phyloP scores from a whole-genome alignment of 2,329 filamentous ascomycete species.

The Pseudodiploospora longispora region DNA sequence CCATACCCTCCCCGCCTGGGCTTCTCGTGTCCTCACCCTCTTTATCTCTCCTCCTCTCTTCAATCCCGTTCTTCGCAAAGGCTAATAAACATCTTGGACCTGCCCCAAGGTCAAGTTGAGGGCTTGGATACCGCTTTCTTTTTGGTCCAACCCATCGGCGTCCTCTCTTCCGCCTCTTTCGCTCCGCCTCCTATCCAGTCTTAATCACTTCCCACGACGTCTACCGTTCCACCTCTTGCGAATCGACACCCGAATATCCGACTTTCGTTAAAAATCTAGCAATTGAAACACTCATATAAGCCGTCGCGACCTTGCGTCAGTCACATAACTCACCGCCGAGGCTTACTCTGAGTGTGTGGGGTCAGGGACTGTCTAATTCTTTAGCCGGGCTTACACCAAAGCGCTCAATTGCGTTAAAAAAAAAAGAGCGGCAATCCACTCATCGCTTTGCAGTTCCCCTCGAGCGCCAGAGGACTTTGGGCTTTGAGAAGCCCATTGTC shows the following conservation, averaged over 20 bases:
- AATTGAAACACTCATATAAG: neutral
- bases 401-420: neutral
- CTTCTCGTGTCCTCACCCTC: slow-evolving; percentile 4
- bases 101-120: slow-evolving; percentile 1
- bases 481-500: slow-evolving; percentile 4
- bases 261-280: neutral
- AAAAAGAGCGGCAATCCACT: no score
- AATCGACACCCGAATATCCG: no score
- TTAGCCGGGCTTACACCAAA: neutral
- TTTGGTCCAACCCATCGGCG: slow-evolving; percentile 7
- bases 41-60: slow-evolving; percentile 1
- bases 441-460: no score
- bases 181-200: slow-evolving; percentile 1
- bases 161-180: slow-evolving; percentile 6
- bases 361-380: no score
- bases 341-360: neutral
- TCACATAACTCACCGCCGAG: neutral
- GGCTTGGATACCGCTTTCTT: slow-evolving; percentile 4
- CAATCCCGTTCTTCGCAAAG: slow-evolving; percentile 1
- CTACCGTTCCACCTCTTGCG: no score
- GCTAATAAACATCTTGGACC: neutral
- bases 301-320: neutral
- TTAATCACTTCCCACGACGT: no score
- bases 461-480: slow-evolving; percentile 4
- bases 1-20: slow-evolving; percentile 4